Percentiles rank a stretch among this genome's conserved stretches.
phyloP scores from a whole-genome alignment of 345 rosid genomes.

The Euphorbia pulcherrima region DNA sequence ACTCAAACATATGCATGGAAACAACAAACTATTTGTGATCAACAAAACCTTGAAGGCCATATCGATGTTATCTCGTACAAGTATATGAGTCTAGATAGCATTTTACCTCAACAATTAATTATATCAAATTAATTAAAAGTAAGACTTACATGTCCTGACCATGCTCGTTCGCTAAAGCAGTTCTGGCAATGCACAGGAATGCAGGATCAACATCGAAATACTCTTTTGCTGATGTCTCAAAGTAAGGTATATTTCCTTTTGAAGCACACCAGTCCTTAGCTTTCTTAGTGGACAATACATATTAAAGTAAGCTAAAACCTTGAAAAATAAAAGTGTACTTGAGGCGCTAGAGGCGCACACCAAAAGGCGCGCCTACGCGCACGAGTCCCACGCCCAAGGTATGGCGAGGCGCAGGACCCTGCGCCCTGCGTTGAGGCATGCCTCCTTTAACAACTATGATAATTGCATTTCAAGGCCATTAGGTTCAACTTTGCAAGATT shows the following conservation, averaged over 20 bases:
- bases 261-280: conserved; percentile 95
- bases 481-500: no score
- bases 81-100: neutral
- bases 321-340: no score
- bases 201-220: conserved; percentile 84
- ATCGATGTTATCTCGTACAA: neutral
- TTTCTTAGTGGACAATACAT: no score
- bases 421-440: no score
- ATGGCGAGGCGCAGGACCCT: no score
- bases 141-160: conserved; percentile 89
- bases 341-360: no score
- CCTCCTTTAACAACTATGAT: no score
- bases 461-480: no score
- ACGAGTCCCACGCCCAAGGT: no score
- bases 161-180: conserved; percentile 72
- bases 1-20: neutral
- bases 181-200: conserved; percentile 70
- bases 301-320: no score
- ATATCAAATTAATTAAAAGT: neutral
- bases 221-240: conserved; percentile 95
- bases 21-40: neutral
- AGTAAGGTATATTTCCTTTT: conserved; percentile 82
- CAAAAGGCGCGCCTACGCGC: no score
- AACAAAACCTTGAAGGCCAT: no score
- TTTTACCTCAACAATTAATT: neutral